phyloP scores from a whole-genome alignment of 2,329 filamentous ascomycete species.

The Aspergillus ibericus region DNA sequence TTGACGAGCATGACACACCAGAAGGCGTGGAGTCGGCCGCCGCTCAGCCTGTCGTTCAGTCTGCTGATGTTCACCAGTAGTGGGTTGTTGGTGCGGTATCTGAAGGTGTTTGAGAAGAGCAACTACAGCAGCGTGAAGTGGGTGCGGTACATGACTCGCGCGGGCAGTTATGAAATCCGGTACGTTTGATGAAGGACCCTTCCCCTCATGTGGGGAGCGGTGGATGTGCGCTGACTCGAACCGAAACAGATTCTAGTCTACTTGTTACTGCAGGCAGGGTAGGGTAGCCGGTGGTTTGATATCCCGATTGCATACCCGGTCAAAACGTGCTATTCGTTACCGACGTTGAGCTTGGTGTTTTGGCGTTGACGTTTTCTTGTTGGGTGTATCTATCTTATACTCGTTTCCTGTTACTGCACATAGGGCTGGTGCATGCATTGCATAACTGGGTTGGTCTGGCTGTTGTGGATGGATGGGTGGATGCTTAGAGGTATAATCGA shows the following conservation, averaged over 20 bases:
- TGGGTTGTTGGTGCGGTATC: constrained; percentile 84
- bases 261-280: background rate
- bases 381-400: background rate
- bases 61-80: constrained; percentile 98
- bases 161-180: constrained; percentile 96
- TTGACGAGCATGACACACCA: constrained; percentile 97
- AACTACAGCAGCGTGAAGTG: constrained; percentile 99
- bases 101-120: constrained; percentile 99
- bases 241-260: background rate
- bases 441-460: background rate
- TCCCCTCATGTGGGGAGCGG: background rate
- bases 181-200: constrained; percentile 39
- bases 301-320: too few species aligned
- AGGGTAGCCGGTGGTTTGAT: too few species aligned
- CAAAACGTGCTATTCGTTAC: too few species aligned
- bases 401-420: constrained; percentile 4
- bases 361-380: background rate
- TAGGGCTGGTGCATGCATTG: constrained; percentile 1
- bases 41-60: constrained; percentile 87
- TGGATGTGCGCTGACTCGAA: background rate
- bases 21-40: constrained; percentile 93
- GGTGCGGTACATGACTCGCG: constrained; percentile 98
- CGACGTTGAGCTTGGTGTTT: background rate
- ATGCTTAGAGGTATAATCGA: background rate
- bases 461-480: background rate